These are phyloP conservation scores for Scleroderma bovista DNA, from an alignment of 768 basidiomycete genomes.

Conservation along the genomic window DNA sequence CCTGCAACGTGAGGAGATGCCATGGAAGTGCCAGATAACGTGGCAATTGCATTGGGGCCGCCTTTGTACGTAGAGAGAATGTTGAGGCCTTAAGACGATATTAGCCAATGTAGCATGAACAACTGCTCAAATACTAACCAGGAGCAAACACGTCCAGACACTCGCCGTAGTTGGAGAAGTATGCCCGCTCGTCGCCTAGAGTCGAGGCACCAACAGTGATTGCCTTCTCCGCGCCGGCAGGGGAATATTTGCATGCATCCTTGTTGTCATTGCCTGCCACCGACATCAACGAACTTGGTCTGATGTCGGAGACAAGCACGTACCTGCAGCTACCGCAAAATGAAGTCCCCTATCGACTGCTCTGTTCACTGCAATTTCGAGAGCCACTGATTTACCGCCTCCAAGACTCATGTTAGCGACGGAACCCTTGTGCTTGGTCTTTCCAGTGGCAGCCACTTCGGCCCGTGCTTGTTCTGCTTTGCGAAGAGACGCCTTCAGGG, in stretches of 20 bases:
- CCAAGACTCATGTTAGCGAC: constrained; percentile 98
- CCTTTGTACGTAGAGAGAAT: constrained; percentile 86
- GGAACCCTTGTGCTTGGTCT: constrained; percentile 85
- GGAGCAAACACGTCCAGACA: constrained; percentile 95
- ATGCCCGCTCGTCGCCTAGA: constrained; percentile 73
- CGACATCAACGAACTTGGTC: not conserved
- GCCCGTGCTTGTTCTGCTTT: constrained; percentile 58
- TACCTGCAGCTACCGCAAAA: constrained; percentile 95
- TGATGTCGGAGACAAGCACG: constrained; percentile 18
- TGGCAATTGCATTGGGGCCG: constrained; percentile 52
- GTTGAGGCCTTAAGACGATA: constrained; percentile 51
- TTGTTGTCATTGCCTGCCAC: constrained; percentile 70
- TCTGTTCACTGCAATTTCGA: constrained; percentile 80
- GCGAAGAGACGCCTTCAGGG: constrained; percentile 44
- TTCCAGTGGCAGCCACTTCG: constrained; percentile 68
- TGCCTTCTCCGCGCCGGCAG: constrained; percentile 82
- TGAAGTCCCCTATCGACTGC: constrained; percentile 84
- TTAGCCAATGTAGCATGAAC: not conserved
- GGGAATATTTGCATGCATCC: constrained; percentile 91
- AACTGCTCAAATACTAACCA: constrained; percentile 33
- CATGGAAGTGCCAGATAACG: constrained; percentile 91
- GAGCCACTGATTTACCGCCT: constrained; percentile 82
- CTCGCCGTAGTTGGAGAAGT: constrained; percentile 87
- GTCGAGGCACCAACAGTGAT: constrained; percentile 94
- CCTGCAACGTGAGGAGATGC: constrained; percentile 92